A percentile compares a stretch with the other conserved stretches of the same genome.
Evolutionary conservation across 2,329 filamentous ascomycete genomes (phyloP).

Genomic region (Leptographium flavum): DNA sequence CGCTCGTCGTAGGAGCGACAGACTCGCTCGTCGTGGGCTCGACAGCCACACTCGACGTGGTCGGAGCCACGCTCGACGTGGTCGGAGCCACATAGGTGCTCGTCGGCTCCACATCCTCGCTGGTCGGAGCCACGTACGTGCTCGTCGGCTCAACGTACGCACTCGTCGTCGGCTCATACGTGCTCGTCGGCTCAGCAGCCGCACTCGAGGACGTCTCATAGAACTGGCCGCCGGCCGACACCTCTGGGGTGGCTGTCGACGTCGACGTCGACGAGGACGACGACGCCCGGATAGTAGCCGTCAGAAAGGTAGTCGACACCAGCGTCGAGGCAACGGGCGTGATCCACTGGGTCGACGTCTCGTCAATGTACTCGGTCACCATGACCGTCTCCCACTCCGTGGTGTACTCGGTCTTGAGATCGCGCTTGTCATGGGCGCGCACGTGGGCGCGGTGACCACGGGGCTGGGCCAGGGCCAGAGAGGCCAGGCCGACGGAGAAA

Average conservation of each 20-base stretch:
- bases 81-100: slow-evolving; percentile 3
- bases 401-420: slow-evolving; percentile 28
- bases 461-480: slow-evolving; percentile 35
- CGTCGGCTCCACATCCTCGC: not conserved
- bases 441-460: slow-evolving; percentile 23
- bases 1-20: not conserved
- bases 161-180: not conserved
- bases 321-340: slow-evolving; percentile 16
- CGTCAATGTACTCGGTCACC: slow-evolving; percentile 34
- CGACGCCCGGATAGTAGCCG: slow-evolving; percentile 10
- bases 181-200: not conserved
- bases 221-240: slow-evolving; percentile 19
- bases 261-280: slow-evolving; percentile 6
- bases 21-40: too few species aligned
- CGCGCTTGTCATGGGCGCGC: slow-evolving; percentile 24
- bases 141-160: not conserved
- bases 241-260: slow-evolving; percentile 6
- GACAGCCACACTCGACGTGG: slow-evolving; percentile 6
- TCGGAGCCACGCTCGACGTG: too few species aligned
- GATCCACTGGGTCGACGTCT: slow-evolving; percentile 31
- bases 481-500: slow-evolving; percentile 23
- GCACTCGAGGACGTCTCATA: slow-evolving; percentile 15
- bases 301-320: slow-evolving; percentile 9
- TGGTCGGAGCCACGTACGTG: too few species aligned
- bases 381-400: slow-evolving; percentile 37